phyloP scores from a whole-genome alignment of 768 basidiomycete species.

The Mycena epipterygia region DNA sequence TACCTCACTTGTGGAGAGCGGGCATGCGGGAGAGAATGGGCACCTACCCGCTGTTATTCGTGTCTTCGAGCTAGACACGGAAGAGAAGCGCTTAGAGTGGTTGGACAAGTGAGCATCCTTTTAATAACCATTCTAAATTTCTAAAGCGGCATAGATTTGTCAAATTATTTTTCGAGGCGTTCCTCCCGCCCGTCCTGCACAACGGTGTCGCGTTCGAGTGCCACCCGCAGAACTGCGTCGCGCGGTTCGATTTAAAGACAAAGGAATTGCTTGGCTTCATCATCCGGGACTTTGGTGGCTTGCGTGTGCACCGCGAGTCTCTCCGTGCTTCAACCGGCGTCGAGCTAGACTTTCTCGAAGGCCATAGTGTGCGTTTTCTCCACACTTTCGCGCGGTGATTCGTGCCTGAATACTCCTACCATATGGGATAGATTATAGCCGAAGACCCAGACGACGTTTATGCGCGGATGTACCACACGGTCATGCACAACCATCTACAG shows the following conservation, averaged over 20 bases:
- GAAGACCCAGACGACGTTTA: conserved; percentile 68
- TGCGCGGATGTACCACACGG: conserved; percentile 69
- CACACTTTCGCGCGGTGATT: not conserved
- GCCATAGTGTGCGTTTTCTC: conserved; percentile 50
- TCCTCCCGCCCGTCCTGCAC: conserved; percentile 65
- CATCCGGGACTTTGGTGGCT: conserved; percentile 70
- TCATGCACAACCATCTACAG: conserved; percentile 72
- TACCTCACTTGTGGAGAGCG: conserved; percentile 68
- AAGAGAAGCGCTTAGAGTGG: conserved; percentile 64
- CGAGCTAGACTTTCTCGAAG: conserved; percentile 60
- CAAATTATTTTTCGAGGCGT: conserved; percentile 65
- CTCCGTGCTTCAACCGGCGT: conserved; percentile 64
- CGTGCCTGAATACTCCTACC: not conserved
- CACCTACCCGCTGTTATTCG: conserved; percentile 63
- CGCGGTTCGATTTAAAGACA: conserved; percentile 63
- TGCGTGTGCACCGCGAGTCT: conserved; percentile 66
- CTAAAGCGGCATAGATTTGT: conserved; percentile 53
- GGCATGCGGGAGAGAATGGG: conserved; percentile 61
- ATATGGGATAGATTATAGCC: conserved; percentile 59
- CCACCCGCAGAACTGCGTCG: conserved; percentile 72
- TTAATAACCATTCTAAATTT: conserved; percentile 9
- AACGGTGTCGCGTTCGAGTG: conserved; percentile 73
- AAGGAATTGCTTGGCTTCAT: conserved; percentile 68
- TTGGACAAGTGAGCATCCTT: conserved; percentile 57
- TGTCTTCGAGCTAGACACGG: conserved; percentile 64